phyloP scores from a whole-genome alignment of 2,329 filamentous ascomycete species.

The Aspergillus sergii region DNA sequence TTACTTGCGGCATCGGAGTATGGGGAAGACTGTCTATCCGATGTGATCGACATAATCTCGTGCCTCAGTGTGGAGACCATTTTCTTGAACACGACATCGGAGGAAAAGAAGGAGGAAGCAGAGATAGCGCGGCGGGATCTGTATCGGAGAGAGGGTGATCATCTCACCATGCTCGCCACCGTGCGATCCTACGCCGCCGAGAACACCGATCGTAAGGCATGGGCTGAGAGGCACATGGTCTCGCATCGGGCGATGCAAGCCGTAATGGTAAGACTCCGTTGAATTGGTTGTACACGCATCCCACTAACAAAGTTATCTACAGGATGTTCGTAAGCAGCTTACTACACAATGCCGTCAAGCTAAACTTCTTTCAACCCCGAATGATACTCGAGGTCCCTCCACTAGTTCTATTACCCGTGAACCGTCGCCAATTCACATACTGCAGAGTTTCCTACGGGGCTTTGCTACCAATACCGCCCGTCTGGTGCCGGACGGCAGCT shows the following conservation, averaged over 20 bases:
- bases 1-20: conserved; percentile 75
- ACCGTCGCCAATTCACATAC: conserved; percentile 51
- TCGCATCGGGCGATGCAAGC: conserved; percentile 67
- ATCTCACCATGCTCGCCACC: conserved; percentile 63
- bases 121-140: conserved; percentile 58
- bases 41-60: conserved; percentile 82
- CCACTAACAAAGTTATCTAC: conserved; percentile 5
- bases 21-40: conserved; percentile 71
- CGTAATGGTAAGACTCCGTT: conserved; percentile 53
- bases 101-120: conserved; percentile 63
- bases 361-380: conserved; percentile 40
- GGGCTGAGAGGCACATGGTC: conserved; percentile 62
- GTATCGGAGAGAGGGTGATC: conserved; percentile 63
- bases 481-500: conserved; percentile 62
- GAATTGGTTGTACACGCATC: not conserved
- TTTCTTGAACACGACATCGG: conserved; percentile 61
- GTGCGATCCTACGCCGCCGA: conserved; percentile 63
- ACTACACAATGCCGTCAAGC: conserved; percentile 56
- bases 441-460: conserved; percentile 61
- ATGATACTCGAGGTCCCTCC: conserved; percentile 17
- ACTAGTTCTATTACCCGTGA: conserved; percentile 28
- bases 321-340: conserved; percentile 66
- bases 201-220: conserved; percentile 59
- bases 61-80: conserved; percentile 67
- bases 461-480: conserved; percentile 64